Percentiles rank a stretch among this genome's conserved stretches.
Conservation (phyloP, 2,329 filamentous ascomycete genomes). For the Hawksworthiomyces lignivorus region DNA sequence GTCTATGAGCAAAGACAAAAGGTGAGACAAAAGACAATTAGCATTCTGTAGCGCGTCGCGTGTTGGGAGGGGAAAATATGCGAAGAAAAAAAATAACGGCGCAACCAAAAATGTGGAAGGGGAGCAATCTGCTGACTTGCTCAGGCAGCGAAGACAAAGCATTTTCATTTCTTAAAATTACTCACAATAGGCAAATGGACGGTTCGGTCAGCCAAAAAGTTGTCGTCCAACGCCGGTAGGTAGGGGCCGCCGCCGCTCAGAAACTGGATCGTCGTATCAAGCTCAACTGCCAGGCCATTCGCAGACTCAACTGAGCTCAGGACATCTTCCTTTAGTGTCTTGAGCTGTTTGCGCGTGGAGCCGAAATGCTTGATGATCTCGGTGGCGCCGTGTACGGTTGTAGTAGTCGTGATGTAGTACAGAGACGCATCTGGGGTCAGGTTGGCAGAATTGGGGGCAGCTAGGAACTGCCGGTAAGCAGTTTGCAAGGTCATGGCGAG, state of each 20-base stretch:
- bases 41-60: conserved; percentile 3
- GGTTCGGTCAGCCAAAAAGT: conserved; percentile 77
- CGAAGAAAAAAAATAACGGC: too few species aligned
- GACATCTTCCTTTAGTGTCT: conserved; percentile 74
- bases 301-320: conserved; percentile 66
- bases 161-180: conserved; percentile 18
- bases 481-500: conserved; percentile 39
- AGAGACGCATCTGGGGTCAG: conserved; percentile 61
- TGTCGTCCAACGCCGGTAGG: conserved; percentile 84
- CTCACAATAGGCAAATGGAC: conserved; percentile 76
- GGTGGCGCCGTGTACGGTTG: conserved; percentile 59
- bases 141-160: too few species aligned
- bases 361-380: conserved; percentile 78
- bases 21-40: too few species aligned
- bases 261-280: conserved; percentile 80
- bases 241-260: conserved; percentile 73
- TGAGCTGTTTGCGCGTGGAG: conserved; percentile 63
- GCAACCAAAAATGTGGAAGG: not conserved
- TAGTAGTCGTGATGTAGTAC: conserved; percentile 87
- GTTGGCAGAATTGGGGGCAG: conserved; percentile 54
- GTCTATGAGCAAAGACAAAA: conserved; percentile 45
- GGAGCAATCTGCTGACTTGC: too few species aligned
- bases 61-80: too few species aligned
- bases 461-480: conserved; percentile 66
- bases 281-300: conserved; percentile 64